A percentile compares a stretch with the other conserved stretches of the same genome.
Evolutionary conservation across 1,139 yeast species (phyloP).

Genomic region (Debaryomyces singareniensis): DNA sequence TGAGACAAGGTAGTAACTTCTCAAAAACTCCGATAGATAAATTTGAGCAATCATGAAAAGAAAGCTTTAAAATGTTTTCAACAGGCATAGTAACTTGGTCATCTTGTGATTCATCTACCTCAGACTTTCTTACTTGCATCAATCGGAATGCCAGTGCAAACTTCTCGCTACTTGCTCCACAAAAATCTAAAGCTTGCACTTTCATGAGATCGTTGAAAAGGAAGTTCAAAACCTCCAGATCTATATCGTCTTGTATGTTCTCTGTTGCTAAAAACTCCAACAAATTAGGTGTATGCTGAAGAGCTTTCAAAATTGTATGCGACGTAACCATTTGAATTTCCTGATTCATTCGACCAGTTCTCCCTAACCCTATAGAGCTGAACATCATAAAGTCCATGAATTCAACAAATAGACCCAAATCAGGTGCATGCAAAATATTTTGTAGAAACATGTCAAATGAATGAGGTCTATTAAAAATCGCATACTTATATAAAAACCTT

Average conservation of each 20-base stretch:
- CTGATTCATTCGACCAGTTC: conserved; percentile 84
- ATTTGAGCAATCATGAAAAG: conserved; percentile 87
- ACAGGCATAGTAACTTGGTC: conserved; percentile 9
- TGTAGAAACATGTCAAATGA: conserved; percentile 67
- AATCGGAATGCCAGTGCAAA: conserved; percentile 61
- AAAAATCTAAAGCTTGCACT: conserved; percentile 73
- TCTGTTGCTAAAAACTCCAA: conserved; percentile 79
- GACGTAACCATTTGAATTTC: conserved; percentile 89
- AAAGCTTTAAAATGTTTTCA: conserved; percentile 45
- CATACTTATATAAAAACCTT: conserved; percentile 55
- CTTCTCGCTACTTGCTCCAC: conserved; percentile 71
- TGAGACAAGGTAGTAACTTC: conserved; percentile 52
- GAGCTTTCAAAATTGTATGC: conserved; percentile 58
- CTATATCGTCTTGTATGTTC: conserved; percentile 80
- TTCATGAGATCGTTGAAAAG: conserved; percentile 55
- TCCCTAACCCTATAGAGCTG: conserved; percentile 84
- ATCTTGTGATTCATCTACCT: conserved; percentile 8
- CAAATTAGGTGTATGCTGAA: conserved; percentile 59
- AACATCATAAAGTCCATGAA: conserved; percentile 84
- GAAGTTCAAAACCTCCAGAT: conserved; percentile 49
- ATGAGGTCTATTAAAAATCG: conserved; percentile 74
- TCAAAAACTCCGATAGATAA: conserved; percentile 52
- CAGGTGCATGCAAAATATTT: conserved; percentile 45
- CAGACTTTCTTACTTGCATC: neutral
- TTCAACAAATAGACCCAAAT: conserved; percentile 61